phyloP scores from a whole-genome alignment of 2,329 filamentous ascomycete genomes.

The Sarocladiaceae sp. region DNA sequence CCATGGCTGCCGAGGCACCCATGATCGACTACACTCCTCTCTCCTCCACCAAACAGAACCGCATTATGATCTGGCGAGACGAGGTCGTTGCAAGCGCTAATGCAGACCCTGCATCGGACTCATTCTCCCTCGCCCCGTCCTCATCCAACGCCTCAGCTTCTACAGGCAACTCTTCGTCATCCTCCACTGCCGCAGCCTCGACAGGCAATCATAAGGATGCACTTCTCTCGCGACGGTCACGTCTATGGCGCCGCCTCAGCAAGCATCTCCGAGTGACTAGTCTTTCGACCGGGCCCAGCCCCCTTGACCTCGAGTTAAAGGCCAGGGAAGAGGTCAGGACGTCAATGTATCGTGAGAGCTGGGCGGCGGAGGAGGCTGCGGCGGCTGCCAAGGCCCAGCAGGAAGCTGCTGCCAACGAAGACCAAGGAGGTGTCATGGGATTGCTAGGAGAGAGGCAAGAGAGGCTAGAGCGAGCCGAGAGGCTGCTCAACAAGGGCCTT shows the following conservation, averaged over 20 bases:
- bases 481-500: constrained; percentile 25
- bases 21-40: constrained; percentile 18
- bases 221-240: background rate
- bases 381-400: constrained; percentile 17
- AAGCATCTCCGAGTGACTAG: constrained; percentile 19
- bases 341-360: constrained; percentile 28
- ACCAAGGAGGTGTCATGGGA: constrained; percentile 17
- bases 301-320: constrained; percentile 6
- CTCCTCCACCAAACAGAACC: constrained; percentile 28
- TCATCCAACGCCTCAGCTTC: constrained; percentile 28
- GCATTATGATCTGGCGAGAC: constrained; percentile 44
- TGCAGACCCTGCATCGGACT: constrained; percentile 24
- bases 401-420: constrained; percentile 19
- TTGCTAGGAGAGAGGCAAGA: constrained; percentile 30
- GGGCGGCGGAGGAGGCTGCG: constrained; percentile 12
- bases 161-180: constrained; percentile 22
- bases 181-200: constrained; percentile 12
- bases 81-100: constrained; percentile 36
- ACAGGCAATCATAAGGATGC: background rate
- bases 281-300: background rate
- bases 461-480: constrained; percentile 33
- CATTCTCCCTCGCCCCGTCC: constrained; percentile 22
- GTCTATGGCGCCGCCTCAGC: constrained; percentile 22
- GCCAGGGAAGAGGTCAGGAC: constrained; percentile 18
- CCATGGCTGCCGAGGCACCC: constrained; percentile 10